Evolutionary conservation across 169 alveolate genomes (phyloP).

Genomic region (Cryptosporidium tyzzeri): DNA sequence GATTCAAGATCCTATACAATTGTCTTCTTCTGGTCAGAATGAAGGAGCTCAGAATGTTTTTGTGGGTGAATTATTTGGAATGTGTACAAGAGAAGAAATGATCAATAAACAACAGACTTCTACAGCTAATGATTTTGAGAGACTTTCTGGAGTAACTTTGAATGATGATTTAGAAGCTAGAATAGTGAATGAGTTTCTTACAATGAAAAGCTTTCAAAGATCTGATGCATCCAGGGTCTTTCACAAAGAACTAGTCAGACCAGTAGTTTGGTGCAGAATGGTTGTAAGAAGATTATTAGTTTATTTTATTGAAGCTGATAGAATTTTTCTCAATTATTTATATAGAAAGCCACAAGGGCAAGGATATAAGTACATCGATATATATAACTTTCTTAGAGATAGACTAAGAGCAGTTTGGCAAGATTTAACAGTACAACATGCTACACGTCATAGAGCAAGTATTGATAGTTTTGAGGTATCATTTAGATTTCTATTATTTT

Average conservation of each 20-base stretch:
- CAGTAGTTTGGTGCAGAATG: conserved; percentile 88
- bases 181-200: conserved; percentile 81
- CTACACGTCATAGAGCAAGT: conserved; percentile 85
- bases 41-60: conserved; percentile 39
- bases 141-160: conserved; percentile 77
- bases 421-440: conserved; percentile 88
- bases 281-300: conserved; percentile 82
- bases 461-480: conserved; percentile 87
- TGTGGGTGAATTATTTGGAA: conserved; percentile 84
- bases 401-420: conserved; percentile 89
- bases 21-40: background rate
- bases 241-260: conserved; percentile 83
- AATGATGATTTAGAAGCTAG: conserved; percentile 82
- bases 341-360: conserved; percentile 66
- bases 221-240: conserved; percentile 87
- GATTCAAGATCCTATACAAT: conserved; percentile 60
- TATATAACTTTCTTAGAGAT: conserved; percentile 87
- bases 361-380: conserved; percentile 82
- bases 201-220: conserved; percentile 87
- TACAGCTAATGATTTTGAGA: conserved; percentile 87
- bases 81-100: conserved; percentile 85
- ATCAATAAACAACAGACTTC: conserved; percentile 83
- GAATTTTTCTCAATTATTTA: conserved; percentile 76
- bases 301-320: conserved; percentile 85
- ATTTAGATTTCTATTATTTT: conserved; percentile 83